Base-by-base conservation (phyloP, 2,329 filamentous ascomycete species). In the Pseudocercospora cruenta region DNA sequence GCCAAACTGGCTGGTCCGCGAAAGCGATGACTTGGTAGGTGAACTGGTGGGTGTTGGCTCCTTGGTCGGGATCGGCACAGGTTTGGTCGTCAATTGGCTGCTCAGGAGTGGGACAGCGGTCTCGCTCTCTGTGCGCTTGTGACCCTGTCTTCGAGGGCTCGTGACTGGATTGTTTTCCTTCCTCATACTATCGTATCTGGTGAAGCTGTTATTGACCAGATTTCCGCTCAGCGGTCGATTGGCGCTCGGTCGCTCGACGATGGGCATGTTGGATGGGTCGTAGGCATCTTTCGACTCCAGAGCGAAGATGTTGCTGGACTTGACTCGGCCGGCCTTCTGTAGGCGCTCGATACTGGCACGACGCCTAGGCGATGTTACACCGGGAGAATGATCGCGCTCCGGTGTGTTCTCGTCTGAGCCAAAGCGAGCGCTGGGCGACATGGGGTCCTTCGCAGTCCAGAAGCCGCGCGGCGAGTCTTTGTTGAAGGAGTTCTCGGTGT, bases 281-380 rank as follows among this genome's bases (percentile, higher is more conserved):
- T 97, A 97, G 82, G 96, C 91, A 78, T 93, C 88, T 81, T 94
- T 94, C 77, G 93, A 91, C 81, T 97, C 94, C 63, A 94, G 90
- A 49, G 93, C 93, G 78, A 97, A 92, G 85, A 98, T 97, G 82
- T 90, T 96, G 86, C 94, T 97, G 83, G 97, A 98, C 85, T 94
- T 97, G 75, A 99, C 95, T 67, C 95, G 91, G 63, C 94, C 97
- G 33, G 93, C 94, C 78, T 90, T 92, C 82, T 97, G 96, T 66
- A 99, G 86, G 76, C 94, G 94, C 85, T 99, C 95, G 72, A 99
- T 94, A 19, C 94, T 98, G 54, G 92, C 92, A 76, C 94, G 90
- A 75, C 92, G 91, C 65, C 88, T 90, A 22, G 75, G 72, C 36
- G 74, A 75, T 9, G 71, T 59, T 26, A 92, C 89, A 54, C 90